Conservation (phyloP, 2,329 filamentous ascomycete genomes). For the Trichoderma citrinoviride region DNA sequence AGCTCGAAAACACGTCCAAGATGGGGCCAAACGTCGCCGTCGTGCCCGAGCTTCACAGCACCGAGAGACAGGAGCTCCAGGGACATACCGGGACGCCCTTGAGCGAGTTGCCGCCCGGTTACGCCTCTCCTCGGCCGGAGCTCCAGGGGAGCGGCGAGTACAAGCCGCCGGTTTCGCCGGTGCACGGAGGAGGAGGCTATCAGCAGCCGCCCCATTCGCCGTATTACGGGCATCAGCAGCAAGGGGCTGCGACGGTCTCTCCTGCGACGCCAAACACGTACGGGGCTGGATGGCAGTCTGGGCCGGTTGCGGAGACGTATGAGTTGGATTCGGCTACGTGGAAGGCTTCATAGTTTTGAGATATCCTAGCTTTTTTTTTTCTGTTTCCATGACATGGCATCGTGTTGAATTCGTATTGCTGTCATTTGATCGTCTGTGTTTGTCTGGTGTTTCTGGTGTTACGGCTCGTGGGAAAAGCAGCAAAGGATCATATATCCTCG, state of each 20-base stretch:
- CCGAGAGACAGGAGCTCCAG: constrained; percentile 29
- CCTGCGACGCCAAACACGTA: constrained; percentile 20
- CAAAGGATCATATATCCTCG: background rate
- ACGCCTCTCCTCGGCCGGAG: constrained; percentile 30
- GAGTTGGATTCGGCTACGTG: constrained; percentile 31
- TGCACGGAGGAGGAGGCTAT: constrained; percentile 24
- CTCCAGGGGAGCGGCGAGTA: constrained; percentile 30
- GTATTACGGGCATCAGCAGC: constrained; percentile 21
- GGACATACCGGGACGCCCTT: constrained; percentile 25
- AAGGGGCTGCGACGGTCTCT: constrained; percentile 1
- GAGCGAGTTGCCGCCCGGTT: constrained; percentile 27
- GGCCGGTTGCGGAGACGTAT: constrained; percentile 35
- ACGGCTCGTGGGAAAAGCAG: background rate
- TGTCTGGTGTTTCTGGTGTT: background rate
- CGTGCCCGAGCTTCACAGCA: constrained; percentile 26
- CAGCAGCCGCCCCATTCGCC: constrained; percentile 24
- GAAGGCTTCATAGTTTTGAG: background rate
- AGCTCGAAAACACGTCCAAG: constrained; percentile 30
- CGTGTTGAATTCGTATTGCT: background rate
- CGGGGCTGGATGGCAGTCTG: constrained; percentile 35
- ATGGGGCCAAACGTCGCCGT: constrained; percentile 18
- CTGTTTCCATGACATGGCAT: background rate
- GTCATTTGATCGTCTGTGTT: too few relatives aligned
- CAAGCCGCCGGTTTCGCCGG: constrained; percentile 22
- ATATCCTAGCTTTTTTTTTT: background rate